Evolutionary conservation across 441 rosid species (phyloP).

Genomic region (Erysimum cheiri): DNA sequence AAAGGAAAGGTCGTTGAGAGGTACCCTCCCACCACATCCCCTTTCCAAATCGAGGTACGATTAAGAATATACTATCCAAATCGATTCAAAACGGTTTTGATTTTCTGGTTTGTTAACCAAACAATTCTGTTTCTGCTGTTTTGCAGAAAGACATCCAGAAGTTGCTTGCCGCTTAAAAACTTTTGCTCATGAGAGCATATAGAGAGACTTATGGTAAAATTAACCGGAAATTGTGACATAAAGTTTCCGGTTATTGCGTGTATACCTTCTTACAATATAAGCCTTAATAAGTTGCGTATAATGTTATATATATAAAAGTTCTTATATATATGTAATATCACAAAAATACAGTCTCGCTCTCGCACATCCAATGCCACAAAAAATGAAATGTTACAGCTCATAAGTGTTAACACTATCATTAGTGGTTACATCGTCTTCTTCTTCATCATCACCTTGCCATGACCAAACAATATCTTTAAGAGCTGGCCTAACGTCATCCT

Average conservation of each 20-base stretch:
- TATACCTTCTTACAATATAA: constrained; percentile 9
- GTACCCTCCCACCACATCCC: constrained; percentile 80
- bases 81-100: constrained; percentile 18
- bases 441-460: constrained; percentile 81
- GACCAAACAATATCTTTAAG: constrained; percentile 91
- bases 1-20: constrained; percentile 76
- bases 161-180: constrained; percentile 37
- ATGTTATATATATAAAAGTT: constrained; percentile 7
- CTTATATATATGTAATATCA: neutral
- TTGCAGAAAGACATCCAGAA: constrained; percentile 45
- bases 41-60: constrained; percentile 79
- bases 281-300: neutral
- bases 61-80: neutral
- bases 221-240: constrained; percentile 3
- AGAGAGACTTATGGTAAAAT: constrained; percentile 18
- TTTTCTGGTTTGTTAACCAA: constrained; percentile 9
- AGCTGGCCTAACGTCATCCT: constrained; percentile 86
- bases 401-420: constrained; percentile 16
- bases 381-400: constrained; percentile 26
- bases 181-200: constrained; percentile 21
- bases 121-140: neutral
- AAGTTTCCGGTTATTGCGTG: constrained; percentile 16
- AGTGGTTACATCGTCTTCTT: constrained; percentile 36
- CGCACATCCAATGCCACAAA: neutral
- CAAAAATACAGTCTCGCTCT: too few relatives aligned